Evolutionary conservation across 2,329 filamentous ascomycete genomes (phyloP).

Genomic region (Calcarisporium arbuscula): DNA sequence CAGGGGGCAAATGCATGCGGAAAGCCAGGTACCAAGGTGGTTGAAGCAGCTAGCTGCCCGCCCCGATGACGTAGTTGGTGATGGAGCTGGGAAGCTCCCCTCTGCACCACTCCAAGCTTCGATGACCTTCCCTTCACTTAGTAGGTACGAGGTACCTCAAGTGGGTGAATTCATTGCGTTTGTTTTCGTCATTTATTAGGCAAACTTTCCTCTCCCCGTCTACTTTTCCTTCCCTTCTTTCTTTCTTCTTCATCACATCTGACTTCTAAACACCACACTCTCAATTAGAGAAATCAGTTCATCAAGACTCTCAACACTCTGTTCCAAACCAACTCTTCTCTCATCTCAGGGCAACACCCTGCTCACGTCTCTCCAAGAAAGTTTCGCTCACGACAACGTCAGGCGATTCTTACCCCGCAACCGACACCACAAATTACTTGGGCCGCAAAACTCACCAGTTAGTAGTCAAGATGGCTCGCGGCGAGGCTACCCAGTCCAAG

Average conservation of each 20-base stretch:
- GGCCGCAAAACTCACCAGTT: no score
- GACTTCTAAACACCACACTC: conserved; percentile 1
- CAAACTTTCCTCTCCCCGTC: conserved; percentile 3
- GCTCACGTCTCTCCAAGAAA: no score
- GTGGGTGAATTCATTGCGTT: conserved; percentile 1
- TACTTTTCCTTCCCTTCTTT: conserved; percentile 7
- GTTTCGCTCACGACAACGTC: no score
- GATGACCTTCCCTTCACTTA: no score
- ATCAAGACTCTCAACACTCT: no score
- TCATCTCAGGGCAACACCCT: no score
- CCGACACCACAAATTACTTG: no score
- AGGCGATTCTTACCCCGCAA: conserved; percentile 9
- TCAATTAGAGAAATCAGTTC: no score
- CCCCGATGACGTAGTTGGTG: conserved; percentile 13
- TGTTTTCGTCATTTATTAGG: neutral
- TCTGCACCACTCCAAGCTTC: neutral
- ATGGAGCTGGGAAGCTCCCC: conserved; percentile 5
- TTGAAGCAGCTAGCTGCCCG: no score
- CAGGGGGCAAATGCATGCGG: neutral
- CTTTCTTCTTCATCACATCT: conserved; percentile 7
- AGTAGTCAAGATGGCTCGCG: conserved; percentile 56
- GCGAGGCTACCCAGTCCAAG: conserved; percentile 65
- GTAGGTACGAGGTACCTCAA: neutral
- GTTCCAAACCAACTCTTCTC: no score
- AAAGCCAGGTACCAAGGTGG: conserved; percentile 1